phyloP scores from a whole-genome alignment of 345 rosid genomes.

The Noccaea caerulescens region DNA sequence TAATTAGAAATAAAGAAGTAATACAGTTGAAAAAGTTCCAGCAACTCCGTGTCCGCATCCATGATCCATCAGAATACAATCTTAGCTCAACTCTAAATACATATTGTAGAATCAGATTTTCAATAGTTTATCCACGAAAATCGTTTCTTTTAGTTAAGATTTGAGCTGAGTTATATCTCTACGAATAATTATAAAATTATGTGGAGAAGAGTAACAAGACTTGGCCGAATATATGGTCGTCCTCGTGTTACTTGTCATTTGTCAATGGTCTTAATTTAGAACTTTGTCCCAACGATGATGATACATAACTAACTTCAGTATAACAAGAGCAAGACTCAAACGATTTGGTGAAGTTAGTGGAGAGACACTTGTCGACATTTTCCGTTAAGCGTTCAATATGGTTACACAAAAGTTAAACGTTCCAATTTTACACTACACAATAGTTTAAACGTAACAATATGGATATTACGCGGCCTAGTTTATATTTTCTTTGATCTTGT shows the following conservation, averaged over 20 bases:
- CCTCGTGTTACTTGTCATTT: slow-evolving; percentile 17
- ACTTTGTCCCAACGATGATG: slow-evolving; percentile 24
- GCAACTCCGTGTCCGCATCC: no score
- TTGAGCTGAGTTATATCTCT: slow-evolving; percentile 13
- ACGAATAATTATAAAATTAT: neutral
- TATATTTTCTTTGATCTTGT: neutral
- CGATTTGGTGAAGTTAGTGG: slow-evolving; percentile 33
- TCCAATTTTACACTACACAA: no score
- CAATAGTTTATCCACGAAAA: neutral
- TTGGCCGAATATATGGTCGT: slow-evolving; percentile 27
- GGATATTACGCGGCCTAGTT: no score
- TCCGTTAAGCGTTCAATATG: neutral
- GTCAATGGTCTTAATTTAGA: neutral
- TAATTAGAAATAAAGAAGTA: no score
- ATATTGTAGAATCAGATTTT: neutral
- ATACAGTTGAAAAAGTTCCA: no score
- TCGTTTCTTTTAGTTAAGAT: neutral
- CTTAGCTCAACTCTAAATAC: neutral
- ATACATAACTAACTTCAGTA: slow-evolving; percentile 33
- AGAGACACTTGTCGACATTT: slow-evolving; percentile 37
- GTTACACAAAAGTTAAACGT: no score
- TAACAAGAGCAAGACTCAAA: slow-evolving; percentile 15
- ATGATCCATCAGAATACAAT: neutral
- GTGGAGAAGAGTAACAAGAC: slow-evolving; percentile 29
- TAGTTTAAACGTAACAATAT: no score